Evolutionary conservation across 352 stramenopile species (phyloP).

Genomic region (Phytophthora citrophthora): DNA sequence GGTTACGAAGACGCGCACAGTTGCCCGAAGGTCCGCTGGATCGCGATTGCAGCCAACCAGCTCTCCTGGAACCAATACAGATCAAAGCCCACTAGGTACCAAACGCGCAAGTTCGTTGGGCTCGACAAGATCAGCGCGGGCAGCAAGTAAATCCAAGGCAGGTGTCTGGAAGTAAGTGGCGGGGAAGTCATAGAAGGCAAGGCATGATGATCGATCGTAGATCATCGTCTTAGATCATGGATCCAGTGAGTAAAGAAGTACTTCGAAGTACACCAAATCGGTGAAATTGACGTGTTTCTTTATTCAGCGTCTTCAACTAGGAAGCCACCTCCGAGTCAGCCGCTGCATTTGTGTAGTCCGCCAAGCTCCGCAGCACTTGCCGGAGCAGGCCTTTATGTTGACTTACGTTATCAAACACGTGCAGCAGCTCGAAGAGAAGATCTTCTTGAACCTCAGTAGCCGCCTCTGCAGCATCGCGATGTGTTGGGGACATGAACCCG

Average conservation of each 20-base stretch:
- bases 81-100: constrained; percentile 27
- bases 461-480: constrained; percentile 26
- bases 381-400: constrained; percentile 65
- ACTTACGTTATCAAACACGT: constrained; percentile 77
- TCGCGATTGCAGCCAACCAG: constrained; percentile 28
- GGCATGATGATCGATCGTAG: constrained; percentile 39
- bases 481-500: constrained; percentile 27
- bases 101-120: constrained; percentile 32
- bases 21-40: constrained; percentile 11
- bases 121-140: constrained; percentile 19
- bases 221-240: constrained; percentile 18
- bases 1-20: constrained; percentile 25
- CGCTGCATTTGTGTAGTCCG: constrained; percentile 42
- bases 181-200: constrained; percentile 2
- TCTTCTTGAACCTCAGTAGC: constrained; percentile 68
- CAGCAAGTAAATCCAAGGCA: constrained; percentile 19
- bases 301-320: background rate
- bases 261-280: constrained; percentile 10
- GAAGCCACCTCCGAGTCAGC: constrained; percentile 11
- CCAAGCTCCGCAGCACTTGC: constrained; percentile 70
- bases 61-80: constrained; percentile 10
- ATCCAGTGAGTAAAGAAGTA: constrained; percentile 18
- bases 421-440: constrained; percentile 79
- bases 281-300: constrained; percentile 9
- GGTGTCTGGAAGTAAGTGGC: constrained; percentile 39